Conservation (phyloP, 805 yeast species). For the Lipomyces mesembrius region DNA sequence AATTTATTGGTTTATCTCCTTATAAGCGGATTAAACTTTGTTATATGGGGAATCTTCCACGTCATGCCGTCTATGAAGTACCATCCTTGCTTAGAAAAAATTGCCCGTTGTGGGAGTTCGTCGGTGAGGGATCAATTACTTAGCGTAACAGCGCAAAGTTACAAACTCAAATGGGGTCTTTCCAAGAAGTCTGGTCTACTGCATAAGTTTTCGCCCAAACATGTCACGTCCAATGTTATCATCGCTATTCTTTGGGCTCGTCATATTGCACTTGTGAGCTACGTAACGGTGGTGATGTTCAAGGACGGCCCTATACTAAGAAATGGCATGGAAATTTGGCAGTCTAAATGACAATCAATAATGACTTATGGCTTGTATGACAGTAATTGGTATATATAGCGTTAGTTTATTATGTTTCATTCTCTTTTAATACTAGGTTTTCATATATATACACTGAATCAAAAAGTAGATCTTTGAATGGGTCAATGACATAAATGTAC, state of each 20-base stretch:
- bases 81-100: background rate
- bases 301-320: background rate
- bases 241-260: conserved; percentile 3
- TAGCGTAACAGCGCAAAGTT: background rate
- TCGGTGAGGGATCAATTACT: background rate
- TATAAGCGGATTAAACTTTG: background rate
- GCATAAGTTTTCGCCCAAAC: background rate
- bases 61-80: conserved; percentile 5
- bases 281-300: background rate
- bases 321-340: background rate
- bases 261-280: conserved; percentile 7
- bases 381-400: background rate
- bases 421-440: background rate
- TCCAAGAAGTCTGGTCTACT: background rate
- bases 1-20: background rate
- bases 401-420: conserved; percentile 1
- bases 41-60: conserved; percentile 1
- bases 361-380: background rate
- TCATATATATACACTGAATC: conserved; percentile 4
- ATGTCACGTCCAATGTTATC: background rate
- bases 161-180: background rate
- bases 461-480: conserved; percentile 6
- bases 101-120: background rate
- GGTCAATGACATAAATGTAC: background rate
- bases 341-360: background rate